These are phyloP conservation scores for Crepidotus variabilis DNA, from an alignment of 768 basidiomycete species.

Conservation along the genomic window DNA sequence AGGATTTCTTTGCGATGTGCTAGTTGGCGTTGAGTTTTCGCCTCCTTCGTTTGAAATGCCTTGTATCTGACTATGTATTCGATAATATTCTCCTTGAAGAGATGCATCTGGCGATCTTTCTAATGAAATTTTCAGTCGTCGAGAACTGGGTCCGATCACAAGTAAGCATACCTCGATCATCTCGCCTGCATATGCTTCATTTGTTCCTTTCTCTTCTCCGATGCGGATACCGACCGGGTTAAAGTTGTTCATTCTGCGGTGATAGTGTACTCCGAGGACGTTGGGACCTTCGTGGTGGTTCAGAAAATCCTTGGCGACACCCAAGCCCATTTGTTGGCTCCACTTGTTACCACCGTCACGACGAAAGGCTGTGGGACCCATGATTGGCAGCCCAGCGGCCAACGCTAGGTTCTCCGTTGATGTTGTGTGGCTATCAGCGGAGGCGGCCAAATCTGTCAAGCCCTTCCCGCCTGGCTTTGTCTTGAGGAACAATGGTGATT, in stretches of 20 bases:
- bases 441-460: not conserved
- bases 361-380: not conserved
- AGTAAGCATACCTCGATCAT: not conserved
- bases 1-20: not conserved
- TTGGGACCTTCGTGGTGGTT: not conserved
- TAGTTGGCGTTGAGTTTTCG: not conserved
- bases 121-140: not conserved
- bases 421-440: not conserved
- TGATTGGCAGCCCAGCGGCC: not conserved
- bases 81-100: not conserved
- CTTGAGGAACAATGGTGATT: not conserved
- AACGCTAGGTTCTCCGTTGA: not conserved
- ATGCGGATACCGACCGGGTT: not conserved
- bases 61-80: not conserved
- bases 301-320: not conserved
- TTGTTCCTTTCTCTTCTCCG: not conserved
- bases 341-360: not conserved
- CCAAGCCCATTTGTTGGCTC: not conserved
- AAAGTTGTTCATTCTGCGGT: not conserved
- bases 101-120: not conserved
- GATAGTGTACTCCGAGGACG: not conserved
- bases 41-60: not conserved
- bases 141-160: not conserved
- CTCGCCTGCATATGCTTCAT: not conserved
- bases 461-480: not conserved